Percentiles rank a stretch among this genome's conserved stretches.
phyloP scores from a whole-genome alignment of 1,139 yeast genomes.

The Entelexis paramagnoliae region DNA sequence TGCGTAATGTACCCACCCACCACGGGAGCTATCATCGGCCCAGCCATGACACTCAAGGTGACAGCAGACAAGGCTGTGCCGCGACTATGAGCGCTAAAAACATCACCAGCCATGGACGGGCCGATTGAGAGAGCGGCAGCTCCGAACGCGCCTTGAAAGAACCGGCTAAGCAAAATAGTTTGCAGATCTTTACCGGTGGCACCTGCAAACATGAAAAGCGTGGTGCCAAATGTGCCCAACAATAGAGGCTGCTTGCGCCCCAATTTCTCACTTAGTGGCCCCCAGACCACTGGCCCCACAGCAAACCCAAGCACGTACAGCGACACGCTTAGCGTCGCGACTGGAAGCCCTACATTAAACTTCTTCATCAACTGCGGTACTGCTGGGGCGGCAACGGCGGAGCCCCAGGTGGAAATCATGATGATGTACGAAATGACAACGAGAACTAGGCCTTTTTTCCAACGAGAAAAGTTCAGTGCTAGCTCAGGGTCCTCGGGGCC shows the following conservation, averaged over 20 bases:
- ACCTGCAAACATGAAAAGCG: constrained; percentile 54
- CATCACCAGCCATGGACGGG: constrained; percentile 74
- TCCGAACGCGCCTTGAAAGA: constrained; percentile 66
- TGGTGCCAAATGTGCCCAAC: constrained; percentile 49
- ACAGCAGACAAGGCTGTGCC: constrained; percentile 64
- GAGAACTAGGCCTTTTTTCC: too few species aligned
- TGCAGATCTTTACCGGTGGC: constrained; percentile 68
- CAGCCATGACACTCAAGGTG: constrained; percentile 56
- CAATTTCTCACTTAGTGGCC: constrained; percentile 66
- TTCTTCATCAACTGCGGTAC: constrained; percentile 34
- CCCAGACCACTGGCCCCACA: constrained; percentile 71
- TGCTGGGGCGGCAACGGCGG: constrained; percentile 52
- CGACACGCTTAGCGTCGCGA: constrained; percentile 54
- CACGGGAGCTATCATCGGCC: constrained; percentile 69
- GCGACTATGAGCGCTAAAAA: constrained; percentile 50
- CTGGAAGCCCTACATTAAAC: constrained; percentile 44
- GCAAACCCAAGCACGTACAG: constrained; percentile 75
- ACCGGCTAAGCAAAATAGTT: constrained; percentile 60
- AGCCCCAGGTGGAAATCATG: constrained; percentile 32
- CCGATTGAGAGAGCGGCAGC: constrained; percentile 75
- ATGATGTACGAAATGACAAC: too few species aligned
- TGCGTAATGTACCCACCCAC: constrained; percentile 32
- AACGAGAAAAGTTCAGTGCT: too few species aligned
- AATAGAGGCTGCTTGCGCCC: constrained; percentile 58
- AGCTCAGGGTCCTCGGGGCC: too few species aligned